These are phyloP conservation scores for Clavispora vitiphila DNA, from an alignment of 805 yeast species.

Conservation along the genomic window DNA sequence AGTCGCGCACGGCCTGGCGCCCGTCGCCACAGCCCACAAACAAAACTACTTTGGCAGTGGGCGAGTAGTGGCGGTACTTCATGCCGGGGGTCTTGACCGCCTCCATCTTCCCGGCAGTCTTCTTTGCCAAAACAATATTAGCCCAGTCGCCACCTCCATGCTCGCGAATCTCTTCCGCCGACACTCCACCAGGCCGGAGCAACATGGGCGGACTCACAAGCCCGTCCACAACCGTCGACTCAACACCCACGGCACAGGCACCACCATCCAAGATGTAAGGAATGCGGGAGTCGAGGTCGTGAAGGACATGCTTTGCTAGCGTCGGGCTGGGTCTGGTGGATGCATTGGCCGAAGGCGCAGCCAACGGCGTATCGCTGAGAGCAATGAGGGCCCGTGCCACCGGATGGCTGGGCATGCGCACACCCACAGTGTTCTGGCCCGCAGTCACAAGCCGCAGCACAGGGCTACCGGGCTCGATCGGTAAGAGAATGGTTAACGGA, in stretches of 20 bases:
- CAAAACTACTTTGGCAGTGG: slow-evolving; percentile 74
- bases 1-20: slow-evolving; percentile 23
- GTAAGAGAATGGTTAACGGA: slow-evolving; percentile 82
- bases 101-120: slow-evolving; percentile 59
- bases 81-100: slow-evolving; percentile 92
- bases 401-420: slow-evolving; percentile 80
- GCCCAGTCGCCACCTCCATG: slow-evolving; percentile 70
- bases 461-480: slow-evolving; percentile 43
- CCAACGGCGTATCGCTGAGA: slow-evolving; percentile 79
- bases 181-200: slow-evolving; percentile 90
- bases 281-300: slow-evolving; percentile 73
- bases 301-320: slow-evolving; percentile 74
- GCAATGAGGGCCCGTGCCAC: slow-evolving; percentile 89
- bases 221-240: slow-evolving; percentile 93
- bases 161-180: slow-evolving; percentile 64
- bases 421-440: slow-evolving; percentile 85
- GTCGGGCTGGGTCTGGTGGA: slow-evolving; percentile 96
- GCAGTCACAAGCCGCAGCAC: slow-evolving; percentile 79
- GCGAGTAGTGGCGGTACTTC: slow-evolving; percentile 96
- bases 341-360: slow-evolving; percentile 97
- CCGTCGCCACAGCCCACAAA: slow-evolving; percentile 51
- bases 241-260: slow-evolving; percentile 80
- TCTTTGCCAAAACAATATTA: slow-evolving; percentile 57
- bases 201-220: slow-evolving; percentile 78
- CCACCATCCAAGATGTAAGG: slow-evolving; percentile 93